phyloP scores from a whole-genome alignment of 2,329 filamentous ascomycete species.

The Cercospora sp. region DNA sequence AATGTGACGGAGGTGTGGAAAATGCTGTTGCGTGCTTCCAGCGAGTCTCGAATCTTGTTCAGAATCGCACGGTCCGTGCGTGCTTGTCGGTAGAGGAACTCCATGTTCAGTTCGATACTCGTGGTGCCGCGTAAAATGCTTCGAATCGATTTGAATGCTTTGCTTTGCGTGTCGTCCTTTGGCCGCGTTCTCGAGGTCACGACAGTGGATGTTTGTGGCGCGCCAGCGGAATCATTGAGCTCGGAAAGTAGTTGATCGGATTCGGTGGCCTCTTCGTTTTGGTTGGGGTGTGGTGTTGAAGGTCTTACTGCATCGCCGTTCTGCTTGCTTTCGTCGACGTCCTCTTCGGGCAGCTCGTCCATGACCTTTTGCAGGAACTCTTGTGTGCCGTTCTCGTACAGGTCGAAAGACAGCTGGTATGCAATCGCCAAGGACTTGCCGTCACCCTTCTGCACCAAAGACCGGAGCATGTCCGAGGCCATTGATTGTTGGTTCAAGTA shows the following conservation, averaged over 20 bases:
- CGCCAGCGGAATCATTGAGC: slow-evolving; percentile 55
- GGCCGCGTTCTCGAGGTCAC: slow-evolving; percentile 47
- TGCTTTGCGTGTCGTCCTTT: slow-evolving; percentile 52
- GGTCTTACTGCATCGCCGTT: slow-evolving; percentile 43
- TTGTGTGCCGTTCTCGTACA: slow-evolving; percentile 98
- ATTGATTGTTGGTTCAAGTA: slow-evolving; percentile 91
- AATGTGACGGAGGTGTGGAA: slow-evolving; percentile 98
- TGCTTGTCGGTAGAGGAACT: slow-evolving; percentile 91
- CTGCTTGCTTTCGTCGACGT: slow-evolving; percentile 48
- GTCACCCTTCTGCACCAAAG: slow-evolving; percentile 78
- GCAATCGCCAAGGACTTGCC: slow-evolving; percentile 77
- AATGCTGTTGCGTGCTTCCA: slow-evolving; percentile 95
- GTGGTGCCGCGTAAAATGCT: slow-evolving; percentile 80
- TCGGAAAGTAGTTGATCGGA: slow-evolving; percentile 60
- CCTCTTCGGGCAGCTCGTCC: slow-evolving; percentile 66
- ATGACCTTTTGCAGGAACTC: slow-evolving; percentile 92
- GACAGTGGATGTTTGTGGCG: slow-evolving; percentile 55
- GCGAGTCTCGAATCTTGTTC: slow-evolving; percentile 92
- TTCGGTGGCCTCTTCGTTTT: slow-evolving; percentile 55
- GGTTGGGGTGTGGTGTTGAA: slow-evolving; percentile 35
- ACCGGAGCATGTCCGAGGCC: slow-evolving; percentile 80
- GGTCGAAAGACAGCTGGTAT: slow-evolving; percentile 96
- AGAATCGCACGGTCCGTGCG: slow-evolving; percentile 87
- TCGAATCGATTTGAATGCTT: slow-evolving; percentile 58
- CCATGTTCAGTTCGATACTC: slow-evolving; percentile 90